phyloP scores from a whole-genome alignment of 148 eudicot genomes.

The Oxyria digyna region DNA sequence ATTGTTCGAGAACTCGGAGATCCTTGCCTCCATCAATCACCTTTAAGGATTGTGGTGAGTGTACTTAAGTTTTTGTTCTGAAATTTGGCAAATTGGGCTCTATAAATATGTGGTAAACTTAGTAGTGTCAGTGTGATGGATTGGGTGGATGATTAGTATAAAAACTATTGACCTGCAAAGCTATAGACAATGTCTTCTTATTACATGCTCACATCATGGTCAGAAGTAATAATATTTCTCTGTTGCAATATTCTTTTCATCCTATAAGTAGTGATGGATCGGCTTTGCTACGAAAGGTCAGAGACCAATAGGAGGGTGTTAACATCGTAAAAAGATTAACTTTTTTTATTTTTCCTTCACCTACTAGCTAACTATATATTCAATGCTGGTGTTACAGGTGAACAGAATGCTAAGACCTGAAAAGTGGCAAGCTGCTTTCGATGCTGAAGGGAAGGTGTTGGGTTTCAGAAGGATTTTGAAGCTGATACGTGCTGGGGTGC shows the following conservation, averaged over 20 bases:
- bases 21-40: conserved; percentile 82
- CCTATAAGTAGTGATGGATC: too few species aligned
- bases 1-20: conserved; percentile 92
- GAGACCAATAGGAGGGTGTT: neutral
- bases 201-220: too few species aligned
- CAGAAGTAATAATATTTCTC: too few species aligned
- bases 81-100: neutral
- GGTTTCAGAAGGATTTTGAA: conserved; percentile 80
- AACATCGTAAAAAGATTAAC: neutral
- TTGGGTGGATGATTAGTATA: neutral
- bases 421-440: conserved; percentile 85
- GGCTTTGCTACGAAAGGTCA: too few species aligned
- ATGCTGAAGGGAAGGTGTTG: conserved; percentile 60
- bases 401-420: conserved; percentile 96
- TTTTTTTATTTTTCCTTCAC: neutral
- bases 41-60: conserved; percentile 62
- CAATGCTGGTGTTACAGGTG: conserved; percentile 31
- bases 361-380: neutral
- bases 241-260: neutral
- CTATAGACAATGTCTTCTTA: too few species aligned
- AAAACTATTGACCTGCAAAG: neutral
- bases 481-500: conserved; percentile 67
- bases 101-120: neutral
- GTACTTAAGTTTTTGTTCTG: conserved; percentile 11
- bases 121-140: neutral